Base-by-base conservation (phyloP, 768 basidiomycete genomes). In the Dioszegia crocea region DNA sequence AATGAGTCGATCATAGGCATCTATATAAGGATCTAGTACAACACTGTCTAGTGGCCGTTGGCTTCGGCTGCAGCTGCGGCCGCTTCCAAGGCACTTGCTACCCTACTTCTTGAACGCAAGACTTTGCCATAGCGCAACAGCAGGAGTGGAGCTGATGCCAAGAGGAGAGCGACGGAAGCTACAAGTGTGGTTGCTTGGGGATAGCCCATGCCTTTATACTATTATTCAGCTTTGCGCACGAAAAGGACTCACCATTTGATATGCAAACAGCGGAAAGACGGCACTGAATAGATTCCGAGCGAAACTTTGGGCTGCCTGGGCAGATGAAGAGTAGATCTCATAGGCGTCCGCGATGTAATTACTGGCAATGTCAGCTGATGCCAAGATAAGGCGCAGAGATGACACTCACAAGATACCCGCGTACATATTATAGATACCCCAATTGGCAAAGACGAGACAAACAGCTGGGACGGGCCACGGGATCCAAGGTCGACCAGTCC, bases 311-410 rank as follows among this genome's bases (percentile, higher is more conserved):
- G 71, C 67, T 0, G 75, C 73, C 53, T 76, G 75, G 1, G 75
- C 75, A 17, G 68, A 71, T 1, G 67, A 69, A 3, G 68, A 71
- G 51, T 73, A 74, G 0, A 64, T 62, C 57, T 76, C 75, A 54
- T 76, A 76, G 3, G 70, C 70, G 57, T 70, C 74, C 9, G 73
- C 64, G n/a, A 70, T 59, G 48, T 71, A 73, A 16, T 59, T 70
- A 50, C 68, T 68, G 52, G 26, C 11, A 10, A 27, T 33, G 29
- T 51, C 45, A 58, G 52, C 44, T 45, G 4, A 21, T 21, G 24
- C 21, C 45, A 3, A 3, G 9, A 5, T 10, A 6, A 17, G 23
- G 6, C 41, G 8, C 31, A 10, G n/a, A 9, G 14, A 24, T 4
- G 5, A 23, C 2, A 68, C 67, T 60, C 46, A 68, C 67, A 71